Percentiles rank a stretch among this genome's conserved stretches.
phyloP scores from a whole-genome alignment of 345 rosid genomes.

The Eucalyptus cladocalyx region DNA sequence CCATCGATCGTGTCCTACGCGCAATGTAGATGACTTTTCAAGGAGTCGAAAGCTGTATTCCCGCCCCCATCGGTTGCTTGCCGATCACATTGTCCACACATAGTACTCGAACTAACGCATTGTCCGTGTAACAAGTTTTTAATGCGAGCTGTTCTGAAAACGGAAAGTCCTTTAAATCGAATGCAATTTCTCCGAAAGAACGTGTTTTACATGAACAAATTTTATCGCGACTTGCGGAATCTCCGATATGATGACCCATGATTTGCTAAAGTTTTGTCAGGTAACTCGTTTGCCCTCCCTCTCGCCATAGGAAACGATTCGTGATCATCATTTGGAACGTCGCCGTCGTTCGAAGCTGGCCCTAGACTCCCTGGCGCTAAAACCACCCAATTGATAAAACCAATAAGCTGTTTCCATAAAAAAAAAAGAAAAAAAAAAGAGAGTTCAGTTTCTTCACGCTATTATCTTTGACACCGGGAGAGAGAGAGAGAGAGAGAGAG shows the following conservation, averaged over 20 bases:
- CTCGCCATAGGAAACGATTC: neutral
- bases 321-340: neutral
- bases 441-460: neutral
- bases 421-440: neutral
- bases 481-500: neutral
- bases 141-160: neutral
- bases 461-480: neutral
- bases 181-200: neutral
- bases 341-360: neutral
- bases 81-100: neutral
- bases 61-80: neutral
- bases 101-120: neutral
- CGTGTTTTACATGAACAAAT: neutral
- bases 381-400: neutral
- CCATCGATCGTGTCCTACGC: neutral
- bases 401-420: neutral
- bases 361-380: neutral
- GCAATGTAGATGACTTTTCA: neutral
- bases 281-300: neutral
- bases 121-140: neutral
- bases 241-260: neutral
- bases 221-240: neutral
- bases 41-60: neutral
- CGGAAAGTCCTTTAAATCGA: neutral
- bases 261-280: neutral